These are phyloP conservation scores for Xylariaceae sp. DNA, from an alignment of 2,329 filamentous ascomycete species.

Conservation along the genomic window DNA sequence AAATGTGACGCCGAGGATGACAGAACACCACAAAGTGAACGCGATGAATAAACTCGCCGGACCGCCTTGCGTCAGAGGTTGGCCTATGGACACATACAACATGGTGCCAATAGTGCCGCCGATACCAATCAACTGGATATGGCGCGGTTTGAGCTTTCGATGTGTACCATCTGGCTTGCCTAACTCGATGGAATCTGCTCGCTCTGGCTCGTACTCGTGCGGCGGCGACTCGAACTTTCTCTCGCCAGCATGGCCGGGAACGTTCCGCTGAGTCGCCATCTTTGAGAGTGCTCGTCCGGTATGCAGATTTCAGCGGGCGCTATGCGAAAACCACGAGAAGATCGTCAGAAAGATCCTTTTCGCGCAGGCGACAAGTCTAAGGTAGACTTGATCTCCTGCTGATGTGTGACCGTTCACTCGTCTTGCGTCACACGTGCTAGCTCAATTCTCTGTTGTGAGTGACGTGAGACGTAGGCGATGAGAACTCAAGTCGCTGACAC, in stretches of 20 bases:
- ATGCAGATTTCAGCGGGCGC: no score
- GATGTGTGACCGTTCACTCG: no score
- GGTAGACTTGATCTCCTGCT: no score
- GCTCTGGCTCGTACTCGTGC: conserved; percentile 22
- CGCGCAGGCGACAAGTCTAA: no score
- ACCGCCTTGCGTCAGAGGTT: conserved; percentile 56
- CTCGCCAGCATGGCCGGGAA: neutral
- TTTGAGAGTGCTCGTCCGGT: no score
- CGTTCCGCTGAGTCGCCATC: neutral
- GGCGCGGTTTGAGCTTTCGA: conserved; percentile 52
- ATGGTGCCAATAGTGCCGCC: conserved; percentile 64
- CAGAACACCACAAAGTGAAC: conserved; percentile 60
- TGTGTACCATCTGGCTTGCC: conserved; percentile 43
- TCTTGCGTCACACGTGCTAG: no score
- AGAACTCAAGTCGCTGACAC: no score
- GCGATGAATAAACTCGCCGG: conserved; percentile 58
- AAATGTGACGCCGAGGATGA: conserved; percentile 59
- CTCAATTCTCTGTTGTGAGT: no score
- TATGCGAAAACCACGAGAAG: no score
- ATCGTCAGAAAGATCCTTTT: no score
- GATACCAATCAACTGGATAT: conserved; percentile 61
- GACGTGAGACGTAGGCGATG: no score
- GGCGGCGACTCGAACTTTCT: conserved; percentile 1
- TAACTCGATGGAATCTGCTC: conserved; percentile 17
- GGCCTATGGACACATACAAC: conserved; percentile 59